A percentile compares a stretch with the other conserved stretches of the same genome.
These are phyloP conservation scores for Xylaria palmicola DNA, from an alignment of 495 filamentous ascomycete genomes.

Conservation along the genomic window DNA sequence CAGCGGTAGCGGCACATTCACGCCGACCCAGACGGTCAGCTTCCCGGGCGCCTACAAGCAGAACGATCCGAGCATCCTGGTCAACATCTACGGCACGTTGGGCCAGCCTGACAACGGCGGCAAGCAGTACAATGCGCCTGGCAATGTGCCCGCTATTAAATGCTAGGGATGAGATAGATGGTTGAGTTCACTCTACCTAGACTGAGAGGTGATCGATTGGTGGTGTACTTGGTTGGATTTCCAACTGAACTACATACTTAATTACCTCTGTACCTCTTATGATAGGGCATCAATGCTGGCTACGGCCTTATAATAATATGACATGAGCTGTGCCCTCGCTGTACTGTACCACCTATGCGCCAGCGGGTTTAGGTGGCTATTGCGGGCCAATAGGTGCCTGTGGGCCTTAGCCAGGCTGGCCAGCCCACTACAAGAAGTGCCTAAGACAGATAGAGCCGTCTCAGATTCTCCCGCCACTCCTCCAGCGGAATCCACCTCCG, in stretches of 20 bases:
- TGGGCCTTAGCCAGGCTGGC: no score
- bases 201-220: no score
- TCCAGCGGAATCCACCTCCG: conserved; percentile 36
- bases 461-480: conserved; percentile 38
- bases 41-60: conserved; percentile 56
- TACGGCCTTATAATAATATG: no score
- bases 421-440: no score
- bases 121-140: conserved; percentile 45
- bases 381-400: no score
- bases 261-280: no score
- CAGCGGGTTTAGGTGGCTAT: no score
- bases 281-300: no score
- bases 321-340: no score
- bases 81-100: conserved; percentile 52
- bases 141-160: conserved; percentile 42
- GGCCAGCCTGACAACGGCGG: conserved; percentile 48
- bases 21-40: conserved; percentile 47
- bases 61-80: conserved; percentile 51
- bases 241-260: no score
- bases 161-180: conserved; percentile 26
- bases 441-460: conserved; percentile 25
- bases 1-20: conserved; percentile 44
- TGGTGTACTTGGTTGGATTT: no score
- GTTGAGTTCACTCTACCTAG: not conserved
- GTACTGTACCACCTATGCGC: no score